Base-by-base conservation (phyloP, 1,284 basidiomycete species). In the Apiotrichum sp. region DNA sequence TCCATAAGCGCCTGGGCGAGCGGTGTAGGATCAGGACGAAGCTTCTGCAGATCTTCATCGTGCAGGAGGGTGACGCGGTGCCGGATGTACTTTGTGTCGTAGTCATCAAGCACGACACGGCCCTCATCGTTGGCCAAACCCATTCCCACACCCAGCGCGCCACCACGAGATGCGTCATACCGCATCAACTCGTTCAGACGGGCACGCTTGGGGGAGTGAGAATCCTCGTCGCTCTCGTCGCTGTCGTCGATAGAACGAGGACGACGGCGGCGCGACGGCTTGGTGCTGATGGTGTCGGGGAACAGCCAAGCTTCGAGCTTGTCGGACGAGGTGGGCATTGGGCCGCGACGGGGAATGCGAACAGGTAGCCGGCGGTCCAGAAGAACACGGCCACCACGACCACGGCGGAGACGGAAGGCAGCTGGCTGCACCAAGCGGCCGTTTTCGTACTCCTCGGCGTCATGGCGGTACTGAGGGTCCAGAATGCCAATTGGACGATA, bases 371-470 rank as follows among this genome's bases (percentile, higher is more conserved):
- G 82, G 46, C 92, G 82, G 74, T 96, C 93, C 6, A 96, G 67
- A 60, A 84, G 78, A n/a, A 86, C 72, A 34, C 88, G 81, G 3
- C 93, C 91, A 45, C 88, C 89, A 58, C 91, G 87, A 6, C 89
- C 91, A 56, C 82, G 72, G 9, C 92, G 85, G 49, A 87, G 68
- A 55, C 92, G 86, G 58, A 89, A 82, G 10, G 87, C 63, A 31
- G 64, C 64, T 10, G 66, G 62, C 31, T 65, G 64, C 44, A 57
- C 57, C 3, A 62, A 58, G 47, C 56, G 57, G 36, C 65, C 61
- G 6, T 63, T 63, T 22, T 75, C 66, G 8, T 75, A 55, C 66
- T 44, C 72, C 50, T 41, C 45, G 58, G 53, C 53, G 48, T 62
- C 54, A 36, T 59, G 51, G 10, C 54, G 54, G 58, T 65, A 44